Evolutionary conservation across 257 asterid species (phyloP), one percentile per base, ranked within the genome.

Genomic region (Vinca minor): DNA sequence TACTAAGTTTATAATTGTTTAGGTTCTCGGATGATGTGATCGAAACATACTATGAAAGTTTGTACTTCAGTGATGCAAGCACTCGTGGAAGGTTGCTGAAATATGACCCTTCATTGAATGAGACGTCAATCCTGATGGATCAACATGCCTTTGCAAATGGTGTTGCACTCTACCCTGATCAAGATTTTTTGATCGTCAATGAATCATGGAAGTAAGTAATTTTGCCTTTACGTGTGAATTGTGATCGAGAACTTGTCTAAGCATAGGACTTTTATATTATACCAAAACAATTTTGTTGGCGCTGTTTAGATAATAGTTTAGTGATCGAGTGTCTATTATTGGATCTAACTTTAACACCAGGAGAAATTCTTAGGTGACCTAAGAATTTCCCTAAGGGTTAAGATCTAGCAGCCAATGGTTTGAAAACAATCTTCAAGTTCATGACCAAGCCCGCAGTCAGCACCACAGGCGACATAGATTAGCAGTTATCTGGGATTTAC

Each of bases 21-120:
- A 69, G 95, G 56, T 78, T 87, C 42, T 82, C 85, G 53, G 92
- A 89, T 62, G 94, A 80, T 68, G 89, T 87, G 70, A 71, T 87
- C 0, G 94, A 60, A 69, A 78, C 89, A 65, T 70, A 71, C n/a
- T 84, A 89, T 38, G 96, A 93, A 32, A 79, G 59, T 31, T 34
- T 86, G 59, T 89, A 83, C 66, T 86, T 84, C 50, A 89, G 91
- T 38, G 80, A 66, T 0, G 86, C 81, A 23, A 89, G 87, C 72
- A 78, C 86, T 10, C 65, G 78, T 36, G 96, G 97, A 1, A 84
- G 77, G 71, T 83, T 90, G 56, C 78, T 85, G 23, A 78, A 74
- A 62, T 82, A 79, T 66, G 73, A 79, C 18, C 84, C 91, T 34
- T 68, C 48, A 5, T 45, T 62, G 9, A 75, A 83, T 8, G 50